A percentile compares a stretch with the other conserved stretches of the same genome.
These are phyloP conservation scores for Chlorella sorokiniana DNA, from an alignment of 139 green algal species.

Conservation along the genomic window DNA sequence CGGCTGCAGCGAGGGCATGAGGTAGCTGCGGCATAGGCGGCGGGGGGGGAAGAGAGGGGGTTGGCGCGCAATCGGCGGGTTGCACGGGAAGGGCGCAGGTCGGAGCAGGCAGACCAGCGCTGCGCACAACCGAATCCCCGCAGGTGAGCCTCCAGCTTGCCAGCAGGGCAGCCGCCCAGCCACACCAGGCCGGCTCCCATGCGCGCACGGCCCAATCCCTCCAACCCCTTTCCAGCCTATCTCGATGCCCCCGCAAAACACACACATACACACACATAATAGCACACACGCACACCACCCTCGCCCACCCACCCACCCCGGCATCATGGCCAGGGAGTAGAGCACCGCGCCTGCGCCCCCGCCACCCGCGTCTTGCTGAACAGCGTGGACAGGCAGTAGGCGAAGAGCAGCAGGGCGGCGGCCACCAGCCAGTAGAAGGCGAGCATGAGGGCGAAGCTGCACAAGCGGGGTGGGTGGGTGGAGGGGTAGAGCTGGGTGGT, in stretches of 20 bases:
- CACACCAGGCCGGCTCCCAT: too few relatives aligned
- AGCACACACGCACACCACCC: not conserved
- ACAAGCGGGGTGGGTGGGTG: not conserved
- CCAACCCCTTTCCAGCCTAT: not conserved
- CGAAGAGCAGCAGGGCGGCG: conserved; percentile 67
- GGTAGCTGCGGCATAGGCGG: conserved; percentile 38
- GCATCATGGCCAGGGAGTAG: conserved; percentile 75
- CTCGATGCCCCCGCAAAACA: not conserved
- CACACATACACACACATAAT: not conserved
- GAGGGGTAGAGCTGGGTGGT: too few relatives aligned
- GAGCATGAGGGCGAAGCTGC: conserved; percentile 56
- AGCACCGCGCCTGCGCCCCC: conserved; percentile 64
- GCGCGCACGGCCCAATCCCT: too few relatives aligned
- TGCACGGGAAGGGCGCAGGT: too few relatives aligned
- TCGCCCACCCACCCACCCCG: conserved; percentile 51
- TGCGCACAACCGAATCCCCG: too few relatives aligned
- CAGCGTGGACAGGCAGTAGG: conserved; percentile 71
- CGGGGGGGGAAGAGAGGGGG: not conserved
- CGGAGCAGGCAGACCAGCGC: too few relatives aligned
- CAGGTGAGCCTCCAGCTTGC: too few relatives aligned
- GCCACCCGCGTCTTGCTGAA: conserved; percentile 71
- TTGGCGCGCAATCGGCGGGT: too few relatives aligned
- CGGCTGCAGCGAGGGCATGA: conserved; percentile 57
- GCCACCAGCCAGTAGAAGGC: conserved; percentile 70
- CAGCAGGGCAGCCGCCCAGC: too few relatives aligned